Conservation (phyloP, 2,329 filamentous ascomycete species). For the Cryphonectria radicalis region DNA sequence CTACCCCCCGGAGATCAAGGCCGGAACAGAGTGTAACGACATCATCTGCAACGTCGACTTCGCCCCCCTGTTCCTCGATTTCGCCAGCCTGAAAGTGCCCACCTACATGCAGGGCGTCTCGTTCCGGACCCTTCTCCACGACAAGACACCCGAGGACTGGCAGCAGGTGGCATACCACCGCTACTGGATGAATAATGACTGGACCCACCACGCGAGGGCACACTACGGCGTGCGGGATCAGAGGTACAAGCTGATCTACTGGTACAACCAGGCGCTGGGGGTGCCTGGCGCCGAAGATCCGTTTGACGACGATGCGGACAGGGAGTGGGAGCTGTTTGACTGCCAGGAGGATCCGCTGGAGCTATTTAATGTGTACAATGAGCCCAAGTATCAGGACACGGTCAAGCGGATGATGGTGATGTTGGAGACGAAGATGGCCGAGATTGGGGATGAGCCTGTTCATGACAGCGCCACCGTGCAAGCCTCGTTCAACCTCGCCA, state of each 20-base stretch:
- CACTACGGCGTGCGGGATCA: slow-evolving; percentile 58
- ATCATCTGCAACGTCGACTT: slow-evolving; percentile 61
- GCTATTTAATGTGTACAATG: slow-evolving; percentile 50
- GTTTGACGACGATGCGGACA: slow-evolving; percentile 41
- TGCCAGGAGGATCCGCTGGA: slow-evolving; percentile 55
- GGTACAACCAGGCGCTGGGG: slow-evolving; percentile 56
- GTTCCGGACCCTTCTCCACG: slow-evolving; percentile 45
- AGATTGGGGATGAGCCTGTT: slow-evolving; percentile 53
- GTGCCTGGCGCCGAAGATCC: slow-evolving; percentile 49
- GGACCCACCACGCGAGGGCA: slow-evolving; percentile 53
- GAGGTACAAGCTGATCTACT: slow-evolving; percentile 60
- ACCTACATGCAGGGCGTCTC: slow-evolving; percentile 57
- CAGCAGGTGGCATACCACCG: slow-evolving; percentile 58
- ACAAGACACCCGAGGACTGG: slow-evolving; percentile 48
- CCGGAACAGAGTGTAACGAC: slow-evolving; percentile 47
- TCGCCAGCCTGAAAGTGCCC: slow-evolving; percentile 46
- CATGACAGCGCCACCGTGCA: slow-evolving; percentile 32
- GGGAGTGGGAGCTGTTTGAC: slow-evolving; percentile 60
- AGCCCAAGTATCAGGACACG: slow-evolving; percentile 42
- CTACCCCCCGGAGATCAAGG: slow-evolving; percentile 47
- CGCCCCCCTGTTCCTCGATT: slow-evolving; percentile 53
- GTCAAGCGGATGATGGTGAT: slow-evolving; percentile 46
- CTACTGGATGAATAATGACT: slow-evolving; percentile 60
- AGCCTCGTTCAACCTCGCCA: slow-evolving; percentile 14
- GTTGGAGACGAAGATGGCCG: slow-evolving; percentile 54